Base-by-base conservation (phyloP, 305 asterid genomes). In the Rubia tinctorum region DNA sequence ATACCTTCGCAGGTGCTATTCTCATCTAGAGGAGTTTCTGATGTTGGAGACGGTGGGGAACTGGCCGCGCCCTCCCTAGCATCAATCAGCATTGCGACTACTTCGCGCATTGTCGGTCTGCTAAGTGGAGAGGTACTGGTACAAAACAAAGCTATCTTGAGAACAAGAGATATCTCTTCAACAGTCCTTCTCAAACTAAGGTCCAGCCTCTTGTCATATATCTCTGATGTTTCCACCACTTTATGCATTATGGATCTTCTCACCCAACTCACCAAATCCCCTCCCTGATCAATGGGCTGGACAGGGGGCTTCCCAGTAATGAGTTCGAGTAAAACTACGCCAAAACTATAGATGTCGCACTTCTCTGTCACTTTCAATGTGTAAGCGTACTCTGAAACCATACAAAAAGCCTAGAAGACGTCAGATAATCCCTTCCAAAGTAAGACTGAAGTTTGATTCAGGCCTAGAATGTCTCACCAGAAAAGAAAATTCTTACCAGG, bases 351-450 rank as follows among this genome's bases (percentile, higher is more conserved):
- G 27, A 91, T 83, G 67, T 94, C 99, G 55, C 97, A 94, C 76
- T 94, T 94, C 78, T 94, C 99, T 0, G 99, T 91, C 39, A 94
- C 96, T 86, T 94, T 94, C 98, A 94, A 90, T 0, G 98, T 94
- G 86, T 87, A 94, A 3, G 98, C 98, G 30, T 94, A 94, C 80
- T 94, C 98, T 94, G 87, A 42, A 8, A 59, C 30, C 30, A 27
- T 27, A 27, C 30, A 27, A 42, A 60, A 3, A 37, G 44, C 4
- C 7, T 27, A 27, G 30, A 27, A 27, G 2, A 2, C 2, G 30
- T 27, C 30, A 27, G 30, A 27, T 27, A 27, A n/a, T n/a, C n/a
- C n/a, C n/a, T n/a, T n/a, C n/a, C n/a, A n/a, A n/a, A 27, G 30
- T 27, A 27, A 27, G 30, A 27, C 30, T 27, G 30, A 27, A 27